These are phyloP conservation scores for Fistulinella prunicolor DNA, from an alignment of 768 basidiomycete genomes.

Conservation along the genomic window DNA sequence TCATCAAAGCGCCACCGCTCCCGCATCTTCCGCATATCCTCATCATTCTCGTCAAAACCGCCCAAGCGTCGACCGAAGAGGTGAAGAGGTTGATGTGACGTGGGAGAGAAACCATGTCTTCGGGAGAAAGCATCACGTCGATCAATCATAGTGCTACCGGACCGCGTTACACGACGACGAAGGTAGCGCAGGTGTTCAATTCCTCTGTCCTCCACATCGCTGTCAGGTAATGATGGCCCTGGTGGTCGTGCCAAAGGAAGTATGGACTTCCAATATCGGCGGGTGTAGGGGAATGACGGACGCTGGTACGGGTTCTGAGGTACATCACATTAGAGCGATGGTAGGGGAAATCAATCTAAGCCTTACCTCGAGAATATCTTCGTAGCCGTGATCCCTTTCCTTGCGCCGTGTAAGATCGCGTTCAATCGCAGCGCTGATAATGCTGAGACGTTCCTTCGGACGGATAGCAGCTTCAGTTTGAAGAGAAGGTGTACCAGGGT, in stretches of 20 bases:
- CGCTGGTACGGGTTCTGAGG: conserved; percentile 70
- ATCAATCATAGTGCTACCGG: conserved; percentile 76
- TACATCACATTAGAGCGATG: conserved; percentile 4
- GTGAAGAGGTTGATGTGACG: conserved; percentile 4
- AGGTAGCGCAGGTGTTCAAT: conserved; percentile 34
- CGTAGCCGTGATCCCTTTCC: conserved; percentile 79
- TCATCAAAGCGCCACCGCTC: conserved; percentile 70
- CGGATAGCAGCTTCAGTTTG: conserved; percentile 49
- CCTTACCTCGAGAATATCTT: conserved; percentile 80
- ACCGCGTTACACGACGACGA: conserved; percentile 78
- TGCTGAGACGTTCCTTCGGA: conserved; percentile 62
- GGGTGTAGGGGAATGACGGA: conserved; percentile 51
- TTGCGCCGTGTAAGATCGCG: conserved; percentile 62
- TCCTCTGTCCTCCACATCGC: conserved; percentile 20
- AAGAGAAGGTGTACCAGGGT: conserved; percentile 36
- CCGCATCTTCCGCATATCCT: conserved; percentile 43
- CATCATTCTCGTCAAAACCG: conserved; percentile 27
- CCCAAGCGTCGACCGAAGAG: conserved; percentile 28
- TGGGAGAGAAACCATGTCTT: conserved; percentile 21
- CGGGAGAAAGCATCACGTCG: conserved; percentile 46
- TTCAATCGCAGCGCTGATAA: conserved; percentile 54
- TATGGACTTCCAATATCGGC: conserved; percentile 66
- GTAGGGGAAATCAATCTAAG: background rate
- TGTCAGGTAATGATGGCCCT: conserved; percentile 29
- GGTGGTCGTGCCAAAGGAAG: conserved; percentile 38